phyloP scores from a whole-genome alignment of 495 filamentous ascomycete species.

The Lepraria neglecta region DNA sequence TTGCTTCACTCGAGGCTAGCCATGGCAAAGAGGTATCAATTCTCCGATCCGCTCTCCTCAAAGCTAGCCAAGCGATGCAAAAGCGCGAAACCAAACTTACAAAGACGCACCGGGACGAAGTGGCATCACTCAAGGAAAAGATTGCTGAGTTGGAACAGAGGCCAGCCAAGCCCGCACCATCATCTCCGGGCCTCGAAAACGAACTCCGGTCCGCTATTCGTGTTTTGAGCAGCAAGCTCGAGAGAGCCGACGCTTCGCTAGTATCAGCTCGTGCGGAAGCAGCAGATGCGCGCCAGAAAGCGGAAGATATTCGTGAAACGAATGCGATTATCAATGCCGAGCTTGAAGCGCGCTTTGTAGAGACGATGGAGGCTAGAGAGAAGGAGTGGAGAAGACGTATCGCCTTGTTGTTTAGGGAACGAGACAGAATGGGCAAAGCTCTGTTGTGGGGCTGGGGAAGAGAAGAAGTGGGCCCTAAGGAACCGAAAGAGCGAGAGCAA shows the following conservation, averaged over 20 bases:
- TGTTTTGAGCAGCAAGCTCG: slow-evolving; percentile 28
- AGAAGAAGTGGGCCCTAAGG: slow-evolving; percentile 39
- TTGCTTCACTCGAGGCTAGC: slow-evolving; percentile 39
- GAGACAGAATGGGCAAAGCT: slow-evolving; percentile 48
- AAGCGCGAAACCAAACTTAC: slow-evolving; percentile 34
- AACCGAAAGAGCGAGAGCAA: slow-evolving; percentile 32
- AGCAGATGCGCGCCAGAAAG: slow-evolving; percentile 18
- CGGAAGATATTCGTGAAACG: not conserved
- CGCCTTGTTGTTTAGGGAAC: slow-evolving; percentile 50
- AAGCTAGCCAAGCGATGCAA: slow-evolving; percentile 34
- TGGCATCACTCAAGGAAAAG: slow-evolving; percentile 7
- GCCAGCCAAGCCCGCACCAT: not conserved
- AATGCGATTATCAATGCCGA: slow-evolving; percentile 25
- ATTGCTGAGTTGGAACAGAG: slow-evolving; percentile 14
- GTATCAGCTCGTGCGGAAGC: slow-evolving; percentile 16
- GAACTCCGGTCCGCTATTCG: slow-evolving; percentile 38
- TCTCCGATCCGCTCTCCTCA: slow-evolving; percentile 36
- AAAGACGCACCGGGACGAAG: slow-evolving; percentile 18
- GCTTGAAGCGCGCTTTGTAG: slow-evolving; percentile 34
- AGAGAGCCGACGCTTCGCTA: slow-evolving; percentile 11
- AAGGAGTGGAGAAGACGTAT: slow-evolving; percentile 47
- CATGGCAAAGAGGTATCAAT: slow-evolving; percentile 42
- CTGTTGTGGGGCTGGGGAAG: slow-evolving; percentile 47
- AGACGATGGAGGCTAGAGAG: slow-evolving; percentile 44
- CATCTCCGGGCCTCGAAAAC: slow-evolving; percentile 18